Evolutionary conservation across 2,329 filamentous ascomycete genomes (phyloP), one percentile per base, ranked within the genome.

Genomic region (Aspergillus sp.): DNA sequence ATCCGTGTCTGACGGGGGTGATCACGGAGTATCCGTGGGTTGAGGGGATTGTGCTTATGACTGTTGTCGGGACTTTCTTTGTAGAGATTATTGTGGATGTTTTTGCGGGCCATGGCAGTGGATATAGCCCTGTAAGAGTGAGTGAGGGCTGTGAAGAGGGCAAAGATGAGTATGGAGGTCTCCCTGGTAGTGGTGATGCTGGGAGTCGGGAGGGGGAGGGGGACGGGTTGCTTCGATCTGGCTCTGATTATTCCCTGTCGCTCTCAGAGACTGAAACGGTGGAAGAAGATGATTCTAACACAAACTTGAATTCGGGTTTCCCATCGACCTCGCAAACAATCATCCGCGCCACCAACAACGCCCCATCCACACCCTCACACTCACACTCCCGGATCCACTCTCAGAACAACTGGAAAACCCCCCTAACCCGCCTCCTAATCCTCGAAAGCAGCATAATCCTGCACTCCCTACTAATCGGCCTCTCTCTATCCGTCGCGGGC

Each of bases 21-120:
- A 86, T 84, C 81, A 79, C 77, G 0, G 66, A 75, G 17, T 87
- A 84, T 71, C 76, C 80, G 0, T 86, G 84, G 84, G 79, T 80
- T 1, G 81, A 83, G 0, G 83, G 82, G 22, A 81, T 86, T 50
- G 81, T 81, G 2, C 71, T 86, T 43, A 71, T 77, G 0, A 81
- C 82, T 0, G 74, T 81, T 13, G 78, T 84, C 71, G 23, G 80
- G 7, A 41, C 34, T 8, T 41, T 41, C 3, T 17, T 41, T 15
- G 34, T 41, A 0, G 34, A 41, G 34, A 41, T 41, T 15, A 13
- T 41, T 5, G 34, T 41, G 11, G 34, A 15, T 41, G 11, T 41
- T 13, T 41, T 41, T 41, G 34, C 34, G 11, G 34, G 34, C 1
- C 9, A 41, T 41, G 25, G 25, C 6, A 7, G 25, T 28, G 34